phyloP scores from a whole-genome alignment of 202 grass and related monocot species.

The Zizania palustris region DNA sequence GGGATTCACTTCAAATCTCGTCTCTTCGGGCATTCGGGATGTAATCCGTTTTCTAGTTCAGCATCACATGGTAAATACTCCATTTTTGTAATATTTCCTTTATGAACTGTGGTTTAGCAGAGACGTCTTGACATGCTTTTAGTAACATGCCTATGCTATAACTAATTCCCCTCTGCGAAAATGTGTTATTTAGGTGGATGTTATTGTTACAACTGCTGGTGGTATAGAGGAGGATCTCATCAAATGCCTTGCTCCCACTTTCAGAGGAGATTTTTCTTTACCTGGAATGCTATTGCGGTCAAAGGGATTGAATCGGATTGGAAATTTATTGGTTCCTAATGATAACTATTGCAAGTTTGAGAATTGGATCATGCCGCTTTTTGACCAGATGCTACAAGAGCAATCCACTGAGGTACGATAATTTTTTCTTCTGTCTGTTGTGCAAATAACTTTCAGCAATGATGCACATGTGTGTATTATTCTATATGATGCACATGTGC shows the following conservation, averaged over 20 bases:
- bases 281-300: slow-evolving; percentile 73
- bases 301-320: slow-evolving; percentile 92
- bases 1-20: slow-evolving; percentile 94
- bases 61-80: slow-evolving; percentile 76
- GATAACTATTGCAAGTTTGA: slow-evolving; percentile 99
- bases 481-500: background rate
- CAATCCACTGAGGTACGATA: slow-evolving; percentile 69
- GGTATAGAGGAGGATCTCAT: slow-evolving; percentile 98
- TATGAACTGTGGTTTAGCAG: background rate
- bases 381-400: slow-evolving; percentile 83
- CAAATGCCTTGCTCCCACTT: slow-evolving; percentile 90
- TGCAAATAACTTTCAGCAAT: background rate
- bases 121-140: slow-evolving; percentile 3
- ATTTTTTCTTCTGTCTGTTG: background rate
- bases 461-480: background rate
- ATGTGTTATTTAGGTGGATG: slow-evolving; percentile 69
- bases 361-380: slow-evolving; percentile 89
- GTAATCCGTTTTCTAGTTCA: slow-evolving; percentile 77
- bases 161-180: slow-evolving; percentile 8
- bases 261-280: slow-evolving; percentile 85
- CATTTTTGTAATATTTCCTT: background rate
- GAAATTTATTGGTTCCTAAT: slow-evolving; percentile 91
- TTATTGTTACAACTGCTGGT: slow-evolving; percentile 90
- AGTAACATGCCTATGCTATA: background rate
- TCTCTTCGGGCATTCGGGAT: slow-evolving; percentile 90